Conservation (phyloP, 2,329 filamentous ascomycete species). For the Colletotrichum nymphaeae region DNA sequence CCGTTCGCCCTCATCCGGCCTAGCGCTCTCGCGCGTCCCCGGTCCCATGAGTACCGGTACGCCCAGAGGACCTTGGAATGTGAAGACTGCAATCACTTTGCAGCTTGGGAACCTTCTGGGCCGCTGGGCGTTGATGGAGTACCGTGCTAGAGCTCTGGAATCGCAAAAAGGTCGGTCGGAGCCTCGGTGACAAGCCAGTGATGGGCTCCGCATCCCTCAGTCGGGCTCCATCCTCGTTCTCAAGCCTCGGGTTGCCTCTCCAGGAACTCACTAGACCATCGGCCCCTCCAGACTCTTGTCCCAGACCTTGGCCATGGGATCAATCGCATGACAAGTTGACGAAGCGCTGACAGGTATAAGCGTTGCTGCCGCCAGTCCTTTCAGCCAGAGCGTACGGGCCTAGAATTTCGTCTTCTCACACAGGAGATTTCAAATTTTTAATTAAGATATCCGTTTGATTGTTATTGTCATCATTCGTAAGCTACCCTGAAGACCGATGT, state of each 20-base stretch:
- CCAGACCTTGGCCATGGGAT: neutral
- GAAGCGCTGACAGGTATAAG: neutral
- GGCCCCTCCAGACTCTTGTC: neutral
- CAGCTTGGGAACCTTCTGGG: neutral
- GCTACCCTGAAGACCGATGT: neutral
- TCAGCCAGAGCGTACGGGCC: neutral
- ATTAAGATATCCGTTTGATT: neutral
- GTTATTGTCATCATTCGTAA: slow-evolving; percentile 7
- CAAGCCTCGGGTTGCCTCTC: slow-evolving; percentile 8
- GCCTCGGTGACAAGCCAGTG: slow-evolving; percentile 17
- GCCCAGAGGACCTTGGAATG: slow-evolving; percentile 12
- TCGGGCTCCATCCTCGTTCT: slow-evolving; percentile 1
- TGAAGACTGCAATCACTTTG: slow-evolving; percentile 1
- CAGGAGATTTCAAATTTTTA: neutral
- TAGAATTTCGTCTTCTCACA: neutral
- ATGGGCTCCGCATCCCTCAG: slow-evolving; percentile 3
- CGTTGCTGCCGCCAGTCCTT: neutral
- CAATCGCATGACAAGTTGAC: neutral
- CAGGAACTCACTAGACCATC: neutral
- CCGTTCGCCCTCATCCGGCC: slow-evolving; percentile 16
- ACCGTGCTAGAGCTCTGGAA: neutral
- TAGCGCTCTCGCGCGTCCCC: slow-evolving; percentile 2
- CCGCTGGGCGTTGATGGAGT: neutral
- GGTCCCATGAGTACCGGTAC: neutral
- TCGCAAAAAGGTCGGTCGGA: neutral